These are phyloP conservation scores for Russula lepida DNA, from an alignment of 768 basidiomycete genomes.

Conservation along the genomic window DNA sequence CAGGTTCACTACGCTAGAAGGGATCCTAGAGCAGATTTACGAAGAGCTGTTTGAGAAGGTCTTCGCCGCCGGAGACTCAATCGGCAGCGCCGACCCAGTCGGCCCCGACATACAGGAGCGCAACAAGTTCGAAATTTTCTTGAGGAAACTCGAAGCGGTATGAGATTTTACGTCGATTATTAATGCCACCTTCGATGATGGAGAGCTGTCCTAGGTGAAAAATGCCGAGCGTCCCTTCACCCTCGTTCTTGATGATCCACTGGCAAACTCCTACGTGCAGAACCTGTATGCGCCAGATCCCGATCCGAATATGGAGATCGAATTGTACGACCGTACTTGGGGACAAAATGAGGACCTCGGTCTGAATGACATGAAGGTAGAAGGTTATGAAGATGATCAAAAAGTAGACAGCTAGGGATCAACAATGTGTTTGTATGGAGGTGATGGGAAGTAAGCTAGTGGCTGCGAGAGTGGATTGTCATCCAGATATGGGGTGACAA, in stretches of 20 bases:
- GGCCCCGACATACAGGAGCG: conserved; percentile 24
- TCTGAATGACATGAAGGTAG: conserved; percentile 82
- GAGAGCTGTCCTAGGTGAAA: conserved; percentile 50
- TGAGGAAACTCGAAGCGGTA: conserved; percentile 67
- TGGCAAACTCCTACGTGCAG: conserved; percentile 93
- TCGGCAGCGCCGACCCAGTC: conserved; percentile 32
- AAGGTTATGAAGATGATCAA: conserved; percentile 49
- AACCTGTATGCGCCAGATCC: conserved; percentile 96
- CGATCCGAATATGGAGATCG: conserved; percentile 86
- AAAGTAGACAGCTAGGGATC: conserved; percentile 2
- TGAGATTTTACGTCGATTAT: conserved; percentile 20
- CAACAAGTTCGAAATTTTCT: conserved; percentile 64
- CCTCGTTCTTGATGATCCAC: conserved; percentile 87
- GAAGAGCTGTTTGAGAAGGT: conserved; percentile 90
- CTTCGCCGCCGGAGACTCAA: conserved; percentile 65
- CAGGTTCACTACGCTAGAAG: conserved; percentile 95
- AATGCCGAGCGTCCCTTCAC: conserved; percentile 76
- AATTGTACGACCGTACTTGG: conserved; percentile 74
- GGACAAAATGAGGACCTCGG: conserved; percentile 95
- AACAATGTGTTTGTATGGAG: neutral
- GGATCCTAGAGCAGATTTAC: conserved; percentile 88
- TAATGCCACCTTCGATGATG: neutral
- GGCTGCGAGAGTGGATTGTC: no score
- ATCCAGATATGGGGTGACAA: no score
- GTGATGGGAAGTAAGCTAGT: no score